Base-by-base conservation (phyloP, 106 monocot genomes). In the Vanilla planifolia region DNA sequence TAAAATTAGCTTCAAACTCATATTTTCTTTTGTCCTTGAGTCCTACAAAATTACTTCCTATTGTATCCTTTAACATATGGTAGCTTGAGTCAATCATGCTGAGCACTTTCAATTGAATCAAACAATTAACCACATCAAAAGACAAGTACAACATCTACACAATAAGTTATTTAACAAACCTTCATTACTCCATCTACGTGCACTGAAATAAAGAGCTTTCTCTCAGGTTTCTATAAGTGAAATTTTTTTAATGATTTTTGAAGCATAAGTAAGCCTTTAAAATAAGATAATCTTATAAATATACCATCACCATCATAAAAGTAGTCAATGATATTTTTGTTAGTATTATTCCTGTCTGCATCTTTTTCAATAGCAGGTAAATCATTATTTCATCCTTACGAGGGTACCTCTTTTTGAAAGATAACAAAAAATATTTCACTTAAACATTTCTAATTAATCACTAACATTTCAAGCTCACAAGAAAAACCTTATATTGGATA, bases 171-270 rank as follows among this genome's bases (percentile, higher is more conserved):
- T 28, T 25, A 35, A 11, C 29, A 17, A 65, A 91, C 95, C 96
- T 91, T 98, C 43, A 68, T 84, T 65, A 91, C 87, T 75, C 90
- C 96, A 79, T 98, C 96, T 27, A 87, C 79, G 59, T 75, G 76
- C 43, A 98, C 62, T 20, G 79, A 81, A 28, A 88, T 43, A 68
- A 53, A 68, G n/a, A 91, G 65, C 72, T 62, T 86, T 71, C 96
- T 86, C 28, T 96, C 90, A 60, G 87, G 76, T 81, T 88, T 98
- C 96, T 98, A 84, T 21, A 71, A 48, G 47, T 26, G 48, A 44
- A 24, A n/a, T 48, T 39, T 34, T 27, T 3, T 29, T 1, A 17
- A 35, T 11, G 61, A 46, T n/a, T 47, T 25, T 16, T 34, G 11
- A n/a, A 67, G 15, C 15, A 37, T 0, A 23, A 53, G 13, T 3